Evolutionary conservation across 2,329 filamentous ascomycete species (phyloP), one percentile per base, ranked within the genome.

Genomic region (Chaetomium strumarium): DNA sequence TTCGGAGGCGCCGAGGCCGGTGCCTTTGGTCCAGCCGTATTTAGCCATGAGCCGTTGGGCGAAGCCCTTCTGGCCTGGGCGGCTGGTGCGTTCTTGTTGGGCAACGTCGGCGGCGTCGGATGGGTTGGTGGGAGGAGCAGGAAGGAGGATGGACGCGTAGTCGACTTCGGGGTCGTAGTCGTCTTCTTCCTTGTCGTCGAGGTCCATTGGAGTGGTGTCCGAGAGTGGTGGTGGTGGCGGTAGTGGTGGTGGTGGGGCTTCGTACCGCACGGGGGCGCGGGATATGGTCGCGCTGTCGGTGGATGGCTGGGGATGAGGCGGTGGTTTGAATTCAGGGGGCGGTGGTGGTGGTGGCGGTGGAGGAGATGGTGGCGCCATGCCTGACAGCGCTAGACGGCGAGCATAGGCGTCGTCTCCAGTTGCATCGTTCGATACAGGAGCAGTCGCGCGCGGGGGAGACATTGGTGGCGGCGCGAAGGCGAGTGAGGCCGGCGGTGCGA

Each of bases 21-120:
- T 80, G 20, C 93, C 93, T 64, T 91, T 86, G 34, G 84, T 85
- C 88, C 91, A 97, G 51, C 93, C 93, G 71, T 96, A 93, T 67
- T 96, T 97, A 56, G 83, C 80, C 83, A 99, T 90, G 51, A 97
- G 80, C 33, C 90, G 86, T 60, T 90, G 82, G 0, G 90, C 93
- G 68, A 96, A 96, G 47, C 85, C 88, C 58, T 84, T 80, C 68
- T 95, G 88, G 14, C 90, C 89, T 0, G 90, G 90, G 2, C 84
- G 82, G 52, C 74, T 80, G 39, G 84, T 85, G 36, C 81, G 80
- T 11, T 39, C 19, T 16, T 31, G n/a, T 5, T 7, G 8, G 33
- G 63, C 60, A 17, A 59, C 62, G 29, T 63, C 60, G 24, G 3
- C 34, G 34, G 14, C 12, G 12, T 37, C 34, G 10, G 33, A 11